A percentile compares a stretch with the other conserved stretches of the same genome.
Evolutionary conservation across 2,329 filamentous ascomycete genomes (phyloP).

Genomic region (Penicillium sp.): DNA sequence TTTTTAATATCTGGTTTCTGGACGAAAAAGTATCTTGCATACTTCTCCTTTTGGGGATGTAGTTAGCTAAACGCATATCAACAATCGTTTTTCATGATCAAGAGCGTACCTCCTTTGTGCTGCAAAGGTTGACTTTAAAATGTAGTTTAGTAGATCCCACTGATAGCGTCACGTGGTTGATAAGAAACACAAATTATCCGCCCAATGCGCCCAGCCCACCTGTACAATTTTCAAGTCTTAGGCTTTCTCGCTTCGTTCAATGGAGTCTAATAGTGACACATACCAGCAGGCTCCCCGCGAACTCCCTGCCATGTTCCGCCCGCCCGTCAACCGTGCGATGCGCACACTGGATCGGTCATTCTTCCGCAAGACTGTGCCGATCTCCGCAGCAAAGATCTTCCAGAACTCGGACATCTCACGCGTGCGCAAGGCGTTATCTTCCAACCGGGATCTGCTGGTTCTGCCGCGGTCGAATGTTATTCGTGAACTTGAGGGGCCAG

Average conservation of each 20-base stretch:
- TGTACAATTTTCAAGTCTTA: neutral
- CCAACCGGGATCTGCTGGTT: slow-evolving; percentile 60
- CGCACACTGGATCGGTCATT: slow-evolving; percentile 75
- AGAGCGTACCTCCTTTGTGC: neutral
- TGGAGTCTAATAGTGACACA: slow-evolving; percentile 18
- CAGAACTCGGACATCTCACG: slow-evolving; percentile 69
- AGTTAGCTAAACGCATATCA: slow-evolving; percentile 18
- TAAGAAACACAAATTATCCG: slow-evolving; percentile 19
- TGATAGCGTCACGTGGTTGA: slow-evolving; percentile 21
- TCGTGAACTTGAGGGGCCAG: slow-evolving; percentile 51
- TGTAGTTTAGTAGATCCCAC: neutral
- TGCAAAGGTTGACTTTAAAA: neutral
- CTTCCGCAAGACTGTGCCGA: slow-evolving; percentile 69
- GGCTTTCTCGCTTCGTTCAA: slow-evolving; percentile 8
- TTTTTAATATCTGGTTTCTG: slow-evolving; percentile 16
- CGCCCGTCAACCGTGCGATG: slow-evolving; percentile 74
- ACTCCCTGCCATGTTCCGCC: slow-evolving; percentile 59
- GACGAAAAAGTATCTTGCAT: slow-evolving; percentile 24
- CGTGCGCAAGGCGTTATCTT: slow-evolving; percentile 62
- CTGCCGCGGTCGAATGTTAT: slow-evolving; percentile 62
- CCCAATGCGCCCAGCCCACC: slow-evolving; percentile 5
- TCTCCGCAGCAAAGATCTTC: slow-evolving; percentile 71
- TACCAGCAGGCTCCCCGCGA: slow-evolving; percentile 23
- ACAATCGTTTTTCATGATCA: slow-evolving; percentile 7
- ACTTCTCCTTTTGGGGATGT: slow-evolving; percentile 13